Percentiles rank a stretch among this genome's conserved stretches.
Conservation (phyloP, 2,329 filamentous ascomycete species). For the Venturia pyrina region DNA sequence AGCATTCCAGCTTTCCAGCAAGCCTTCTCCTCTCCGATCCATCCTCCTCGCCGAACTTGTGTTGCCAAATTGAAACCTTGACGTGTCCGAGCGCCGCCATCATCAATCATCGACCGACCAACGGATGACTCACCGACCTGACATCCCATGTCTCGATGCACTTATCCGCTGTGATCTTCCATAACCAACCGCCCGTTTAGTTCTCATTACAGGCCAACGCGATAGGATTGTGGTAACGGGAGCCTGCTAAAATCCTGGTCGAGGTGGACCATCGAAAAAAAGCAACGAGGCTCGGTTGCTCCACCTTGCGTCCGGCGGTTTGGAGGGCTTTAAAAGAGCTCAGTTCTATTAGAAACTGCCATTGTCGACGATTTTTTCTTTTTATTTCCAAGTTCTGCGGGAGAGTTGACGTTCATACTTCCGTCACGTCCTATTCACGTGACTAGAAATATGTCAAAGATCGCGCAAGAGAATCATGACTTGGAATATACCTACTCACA, state of each 20-base stretch:
- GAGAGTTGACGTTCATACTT: too few species aligned
- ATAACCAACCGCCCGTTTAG: too few species aligned
- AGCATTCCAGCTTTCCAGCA: too few species aligned
- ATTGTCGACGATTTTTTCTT: too few species aligned
- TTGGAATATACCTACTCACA: too few species aligned
- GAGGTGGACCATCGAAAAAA: neutral
- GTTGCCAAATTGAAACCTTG: slow-evolving; percentile 2
- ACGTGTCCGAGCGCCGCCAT: neutral
- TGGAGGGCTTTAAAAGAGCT: too few species aligned
- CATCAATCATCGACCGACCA: neutral
- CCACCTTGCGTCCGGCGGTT: neutral
- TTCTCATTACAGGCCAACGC: too few species aligned
- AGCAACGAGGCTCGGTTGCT: neutral
- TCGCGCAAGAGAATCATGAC: too few species aligned
- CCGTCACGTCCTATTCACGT: too few species aligned
- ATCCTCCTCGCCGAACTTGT: neutral
- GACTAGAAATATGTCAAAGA: too few species aligned
- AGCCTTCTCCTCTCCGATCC: neutral
- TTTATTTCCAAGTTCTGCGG: too few species aligned
- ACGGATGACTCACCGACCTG: neutral
- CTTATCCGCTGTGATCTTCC: neutral
- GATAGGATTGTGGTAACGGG: neutral
- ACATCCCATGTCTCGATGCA: neutral
- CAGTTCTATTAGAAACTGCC: too few species aligned
- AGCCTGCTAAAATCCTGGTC: neutral